Evolutionary conservation across 176 grass and related monocot species (phyloP), one percentile per base, ranked within the genome.

Genomic region (Carex cristatella): DNA sequence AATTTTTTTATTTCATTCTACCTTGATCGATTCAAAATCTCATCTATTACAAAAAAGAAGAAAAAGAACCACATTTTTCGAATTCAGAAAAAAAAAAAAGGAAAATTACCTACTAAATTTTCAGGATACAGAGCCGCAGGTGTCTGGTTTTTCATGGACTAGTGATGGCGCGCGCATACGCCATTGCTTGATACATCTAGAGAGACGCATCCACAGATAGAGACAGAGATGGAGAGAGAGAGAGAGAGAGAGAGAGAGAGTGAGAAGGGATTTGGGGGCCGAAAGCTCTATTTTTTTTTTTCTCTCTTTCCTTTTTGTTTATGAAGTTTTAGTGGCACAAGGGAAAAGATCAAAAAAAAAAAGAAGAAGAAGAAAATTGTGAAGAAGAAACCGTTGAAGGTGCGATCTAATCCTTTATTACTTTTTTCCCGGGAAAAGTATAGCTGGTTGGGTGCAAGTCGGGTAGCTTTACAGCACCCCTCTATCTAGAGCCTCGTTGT

Each of bases 371-470:
- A 15, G 0, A 69, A 69, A 40, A 14, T 72, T 42, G 69, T 16
- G 38, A 72, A 0, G 49, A 55, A 58, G 74, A 79, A 79, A 79
- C 74, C 74, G 74, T 79, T 79, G 74, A 51, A 58, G 53, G 74
- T 79, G 74, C 53, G 74, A 79, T 79, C 74, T 57, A 58, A 57
- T 77, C 70, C 42, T 74, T 30, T 48, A 11, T 53, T 72, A 46
- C 38, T 72, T 46, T 71, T 71, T 72, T 46, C 69, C 38, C 38
- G 69, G 69, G 38, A 72, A 72, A 71, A 72, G 69, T 77, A 79
- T 14, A 79, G 74, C 49, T 79, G 74, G 53, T 79, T 79, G 49
- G 74, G 74, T 79, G 53, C 53, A 79, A 79, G 30, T 58, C 12
- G 58, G 74, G 74, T 79, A 33, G 53, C 74, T 79, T 79, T 79